Evolutionary conservation across 2,329 filamentous ascomycete genomes (phyloP).

Genomic region (Exophiala sp.): DNA sequence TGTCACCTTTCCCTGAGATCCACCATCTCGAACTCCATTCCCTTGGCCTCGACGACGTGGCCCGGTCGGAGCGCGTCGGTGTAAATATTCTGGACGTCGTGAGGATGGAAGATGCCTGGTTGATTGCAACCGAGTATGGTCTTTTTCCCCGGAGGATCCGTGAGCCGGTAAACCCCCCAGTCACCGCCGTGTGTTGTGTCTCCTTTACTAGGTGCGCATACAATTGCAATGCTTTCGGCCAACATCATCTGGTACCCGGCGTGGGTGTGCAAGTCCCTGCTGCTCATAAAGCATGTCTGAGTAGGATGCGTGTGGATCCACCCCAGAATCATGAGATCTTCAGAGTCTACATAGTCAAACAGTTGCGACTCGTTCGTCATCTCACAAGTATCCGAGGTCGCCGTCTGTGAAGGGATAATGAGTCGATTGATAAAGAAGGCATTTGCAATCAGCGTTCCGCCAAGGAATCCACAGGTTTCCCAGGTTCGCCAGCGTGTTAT

Average conservation of each 20-base stretch:
- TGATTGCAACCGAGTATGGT: slow-evolving; percentile 75
- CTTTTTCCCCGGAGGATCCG: slow-evolving; percentile 82
- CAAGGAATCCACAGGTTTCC: slow-evolving; percentile 95
- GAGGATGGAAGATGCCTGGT: slow-evolving; percentile 76
- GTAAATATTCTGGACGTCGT: slow-evolving; percentile 65
- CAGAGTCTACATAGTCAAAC: slow-evolving; percentile 78
- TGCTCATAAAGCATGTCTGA: slow-evolving; percentile 97
- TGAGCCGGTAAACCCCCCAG: slow-evolving; percentile 87
- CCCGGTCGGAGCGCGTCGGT: slow-evolving; percentile 65
- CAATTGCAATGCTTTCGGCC: slow-evolving; percentile 91
- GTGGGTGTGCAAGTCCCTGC: slow-evolving; percentile 86
- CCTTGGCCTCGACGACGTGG: slow-evolving; percentile 63
- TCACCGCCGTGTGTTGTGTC: slow-evolving; percentile 43
- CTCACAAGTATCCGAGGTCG: slow-evolving; percentile 89
- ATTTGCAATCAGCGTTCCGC: slow-evolving; percentile 84
- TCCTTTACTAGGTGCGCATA: slow-evolving; percentile 75
- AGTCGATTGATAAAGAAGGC: slow-evolving; percentile 85
- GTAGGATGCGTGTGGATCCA: slow-evolving; percentile 99
- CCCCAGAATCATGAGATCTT: slow-evolving; percentile 73
- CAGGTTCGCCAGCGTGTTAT: slow-evolving; percentile 74
- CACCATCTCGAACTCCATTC: slow-evolving; percentile 61
- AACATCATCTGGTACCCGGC: slow-evolving; percentile 94
- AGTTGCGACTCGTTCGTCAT: slow-evolving; percentile 78
- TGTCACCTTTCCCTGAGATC: slow-evolving; percentile 47
- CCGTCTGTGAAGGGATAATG: slow-evolving; percentile 83